Conservation (phyloP, 192 early-diverging fungal genomes). For the Backusella tuberculispora region DNA sequence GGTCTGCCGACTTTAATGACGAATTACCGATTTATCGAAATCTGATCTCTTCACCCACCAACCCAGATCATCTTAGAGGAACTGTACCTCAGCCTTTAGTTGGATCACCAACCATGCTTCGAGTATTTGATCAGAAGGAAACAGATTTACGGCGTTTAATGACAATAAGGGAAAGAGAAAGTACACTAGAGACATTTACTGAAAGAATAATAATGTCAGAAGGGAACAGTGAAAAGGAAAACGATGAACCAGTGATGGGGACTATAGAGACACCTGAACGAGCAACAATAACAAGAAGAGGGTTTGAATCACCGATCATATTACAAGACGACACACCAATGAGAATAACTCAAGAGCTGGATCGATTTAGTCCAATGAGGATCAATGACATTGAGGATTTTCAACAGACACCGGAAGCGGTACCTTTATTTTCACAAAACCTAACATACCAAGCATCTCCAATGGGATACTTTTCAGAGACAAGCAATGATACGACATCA, state of each 20-base stretch:
- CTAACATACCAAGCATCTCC: background rate
- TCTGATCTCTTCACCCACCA: background rate
- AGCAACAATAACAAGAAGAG: background rate
- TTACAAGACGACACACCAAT: slow-evolving; percentile 1
- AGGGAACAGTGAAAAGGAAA: background rate
- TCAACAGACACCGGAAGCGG: background rate
- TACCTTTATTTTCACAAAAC: background rate
- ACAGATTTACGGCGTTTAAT: background rate
- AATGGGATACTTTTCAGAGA: background rate
- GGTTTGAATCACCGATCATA: background rate
- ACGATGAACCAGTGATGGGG: background rate
- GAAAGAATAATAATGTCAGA: background rate
- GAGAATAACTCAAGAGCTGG: background rate
- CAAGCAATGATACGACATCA: background rate
- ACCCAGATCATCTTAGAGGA: background rate
- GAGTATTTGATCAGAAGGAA: background rate
- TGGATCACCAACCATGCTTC: background rate
- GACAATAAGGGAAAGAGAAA: background rate
- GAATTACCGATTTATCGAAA: background rate
- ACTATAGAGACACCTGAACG: background rate
- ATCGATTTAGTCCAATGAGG: slow-evolving; percentile 3
- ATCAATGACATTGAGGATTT: background rate
- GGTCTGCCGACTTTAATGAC: background rate
- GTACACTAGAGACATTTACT: background rate
- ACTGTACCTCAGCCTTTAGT: background rate